Conservation (phyloP, 176 grass and related monocot species). For the Rhipidocladum racemiflorum region DNA sequence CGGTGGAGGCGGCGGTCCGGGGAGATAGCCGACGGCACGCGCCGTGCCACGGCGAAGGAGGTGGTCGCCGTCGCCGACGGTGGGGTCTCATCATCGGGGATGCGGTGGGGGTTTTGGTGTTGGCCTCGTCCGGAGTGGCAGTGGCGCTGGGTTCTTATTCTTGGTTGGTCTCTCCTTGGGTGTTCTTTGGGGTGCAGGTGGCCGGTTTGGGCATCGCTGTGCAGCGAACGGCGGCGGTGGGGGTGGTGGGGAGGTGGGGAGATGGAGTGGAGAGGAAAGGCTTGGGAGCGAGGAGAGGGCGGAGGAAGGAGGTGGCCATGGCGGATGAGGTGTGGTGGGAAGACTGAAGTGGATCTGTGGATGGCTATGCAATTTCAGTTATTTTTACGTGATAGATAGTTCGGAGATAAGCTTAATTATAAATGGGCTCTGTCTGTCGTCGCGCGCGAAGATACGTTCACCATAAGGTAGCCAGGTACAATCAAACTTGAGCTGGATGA, state of each 20-base stretch:
- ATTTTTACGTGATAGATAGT: constrained; percentile 6
- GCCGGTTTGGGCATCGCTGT: constrained; percentile 8
- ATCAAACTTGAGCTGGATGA: no score
- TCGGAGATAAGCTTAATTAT: constrained; percentile 24
- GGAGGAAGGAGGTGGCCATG: constrained; percentile 57
- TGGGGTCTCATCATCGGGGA: constrained; percentile 49
- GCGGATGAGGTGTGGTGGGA: constrained; percentile 16
- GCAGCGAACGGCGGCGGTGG: constrained; percentile 25
- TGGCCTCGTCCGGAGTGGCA: constrained; percentile 30
- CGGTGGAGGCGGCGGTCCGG: constrained; percentile 8
- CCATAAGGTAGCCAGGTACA: no score
- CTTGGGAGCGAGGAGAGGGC: constrained; percentile 35
- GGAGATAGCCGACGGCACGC: constrained; percentile 53
- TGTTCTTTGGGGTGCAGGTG: constrained; percentile 4
- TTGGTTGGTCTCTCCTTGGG: constrained; percentile 24
- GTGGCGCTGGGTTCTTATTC: constrained; percentile 12
- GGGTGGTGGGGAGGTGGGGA: neutral
- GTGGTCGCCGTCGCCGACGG: constrained; percentile 35
- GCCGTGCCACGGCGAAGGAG: constrained; percentile 55
- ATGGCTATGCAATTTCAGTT: neutral
- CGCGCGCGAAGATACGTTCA: neutral
- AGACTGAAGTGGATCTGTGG: constrained; percentile 17
- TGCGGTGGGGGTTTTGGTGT: constrained; percentile 35
- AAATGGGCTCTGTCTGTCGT: neutral
- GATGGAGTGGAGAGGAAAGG: constrained; percentile 31